phyloP scores from a whole-genome alignment of 441 rosid species.

The Cnidoscolus chayamansa region DNA sequence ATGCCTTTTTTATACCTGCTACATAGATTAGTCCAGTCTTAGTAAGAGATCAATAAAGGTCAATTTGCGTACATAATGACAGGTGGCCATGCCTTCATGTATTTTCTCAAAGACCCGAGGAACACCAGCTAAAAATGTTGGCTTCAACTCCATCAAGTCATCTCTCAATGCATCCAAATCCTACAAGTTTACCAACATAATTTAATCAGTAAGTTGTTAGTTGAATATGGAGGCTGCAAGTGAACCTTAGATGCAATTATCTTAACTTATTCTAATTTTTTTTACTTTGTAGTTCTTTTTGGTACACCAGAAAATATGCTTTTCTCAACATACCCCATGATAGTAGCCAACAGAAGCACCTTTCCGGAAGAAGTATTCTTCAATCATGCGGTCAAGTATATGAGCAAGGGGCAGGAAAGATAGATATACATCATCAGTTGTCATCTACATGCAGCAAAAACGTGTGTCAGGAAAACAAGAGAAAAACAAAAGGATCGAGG shows the following conservation, averaged over 20 bases:
- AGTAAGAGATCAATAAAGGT: conserved; percentile 12
- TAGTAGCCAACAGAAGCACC: conserved; percentile 97
- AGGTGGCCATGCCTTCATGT: conserved; percentile 54
- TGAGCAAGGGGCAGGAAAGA: conserved; percentile 98
- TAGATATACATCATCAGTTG: conserved; percentile 75
- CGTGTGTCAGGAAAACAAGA: not conserved
- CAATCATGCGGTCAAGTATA: conserved; percentile 76
- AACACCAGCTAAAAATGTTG: conserved; percentile 86
- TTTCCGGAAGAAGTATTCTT: conserved; percentile 75
- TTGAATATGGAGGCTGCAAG: not conserved
- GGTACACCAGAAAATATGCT: no score
- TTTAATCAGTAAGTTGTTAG: not conserved
- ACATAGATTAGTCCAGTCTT: conserved; percentile 10
- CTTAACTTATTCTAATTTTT: no score
- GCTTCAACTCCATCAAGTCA: conserved; percentile 78
- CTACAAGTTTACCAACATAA: conserved; percentile 36
- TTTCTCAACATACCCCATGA: conserved; percentile 64
- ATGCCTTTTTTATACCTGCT: conserved; percentile 57
- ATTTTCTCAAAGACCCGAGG: conserved; percentile 92
- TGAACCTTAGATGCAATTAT: no score
- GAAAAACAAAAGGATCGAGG: no score
- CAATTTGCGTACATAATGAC: conserved; percentile 1
- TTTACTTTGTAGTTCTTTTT: no score
- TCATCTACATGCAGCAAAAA: conserved; percentile 53
- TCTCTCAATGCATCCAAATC: conserved; percentile 78